phyloP scores from a whole-genome alignment of 2,329 filamentous ascomycete genomes.

The Alternaria sp. region DNA sequence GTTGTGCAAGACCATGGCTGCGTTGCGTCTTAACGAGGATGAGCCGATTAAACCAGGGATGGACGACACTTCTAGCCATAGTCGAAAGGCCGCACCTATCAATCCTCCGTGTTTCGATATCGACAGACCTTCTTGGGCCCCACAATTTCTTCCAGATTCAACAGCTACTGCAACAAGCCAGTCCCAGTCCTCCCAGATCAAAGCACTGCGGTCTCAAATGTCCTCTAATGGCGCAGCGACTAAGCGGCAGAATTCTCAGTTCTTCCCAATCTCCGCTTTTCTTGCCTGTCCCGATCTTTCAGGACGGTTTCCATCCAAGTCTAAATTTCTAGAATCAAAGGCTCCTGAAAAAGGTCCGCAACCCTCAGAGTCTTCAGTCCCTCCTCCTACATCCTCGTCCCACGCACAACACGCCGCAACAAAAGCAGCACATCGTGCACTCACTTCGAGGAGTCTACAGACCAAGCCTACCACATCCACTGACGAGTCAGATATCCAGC shows the following conservation, averaged over 20 bases:
- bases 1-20: conserved; percentile 11
- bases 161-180: not conserved
- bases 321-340: not conserved
- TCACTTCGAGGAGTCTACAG: not conserved
- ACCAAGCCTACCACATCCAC: not conserved
- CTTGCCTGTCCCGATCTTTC: not conserved
- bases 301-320: not conserved
- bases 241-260: not conserved
- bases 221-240: not conserved
- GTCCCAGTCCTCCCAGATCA: not conserved
- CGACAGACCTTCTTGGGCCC: conserved; percentile 31
- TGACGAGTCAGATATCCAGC: not conserved
- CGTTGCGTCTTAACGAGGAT: conserved; percentile 15
- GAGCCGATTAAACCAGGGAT: not conserved
- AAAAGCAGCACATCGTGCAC: not conserved
- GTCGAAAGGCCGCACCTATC: not conserved
- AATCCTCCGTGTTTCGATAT: conserved; percentile 3
- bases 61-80: not conserved
- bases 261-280: not conserved
- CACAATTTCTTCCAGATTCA: conserved; percentile 24
- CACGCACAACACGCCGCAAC: not conserved
- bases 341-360: not conserved
- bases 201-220: not conserved
- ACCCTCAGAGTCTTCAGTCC: not conserved
- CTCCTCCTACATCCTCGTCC: not conserved